A percentile compares a stretch with the other conserved stretches of the same genome.
Conservation (phyloP, 2,329 filamentous ascomycete species). For the Phialemoniopsis sp. region DNA sequence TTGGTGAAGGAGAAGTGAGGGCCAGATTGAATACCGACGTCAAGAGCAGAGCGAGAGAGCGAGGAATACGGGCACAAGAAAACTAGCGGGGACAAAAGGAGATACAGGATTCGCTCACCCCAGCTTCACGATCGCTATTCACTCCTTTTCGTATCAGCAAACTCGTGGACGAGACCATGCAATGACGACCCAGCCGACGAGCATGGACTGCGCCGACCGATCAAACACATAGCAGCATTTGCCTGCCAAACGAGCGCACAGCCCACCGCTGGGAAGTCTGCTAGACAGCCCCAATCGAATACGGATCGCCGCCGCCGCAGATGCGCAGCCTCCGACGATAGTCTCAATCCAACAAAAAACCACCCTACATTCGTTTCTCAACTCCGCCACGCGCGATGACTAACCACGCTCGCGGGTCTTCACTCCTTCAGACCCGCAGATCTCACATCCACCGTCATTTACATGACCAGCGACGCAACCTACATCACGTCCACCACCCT, state of each 20-base stretch:
- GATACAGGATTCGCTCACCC: too few relatives aligned
- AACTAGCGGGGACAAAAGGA: too few relatives aligned
- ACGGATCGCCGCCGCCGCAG: slow-evolving; percentile 10
- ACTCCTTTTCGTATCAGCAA: background rate
- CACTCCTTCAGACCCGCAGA: slow-evolving; percentile 42
- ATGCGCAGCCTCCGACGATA: background rate
- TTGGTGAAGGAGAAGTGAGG: slow-evolving; percentile 1
- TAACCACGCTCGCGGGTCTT: slow-evolving; percentile 39
- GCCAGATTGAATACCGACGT: too few relatives aligned
- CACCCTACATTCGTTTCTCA: slow-evolving; percentile 13
- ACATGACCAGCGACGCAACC: slow-evolving; percentile 21
- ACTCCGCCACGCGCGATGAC: slow-evolving; percentile 38
- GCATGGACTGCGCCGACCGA: slow-evolving; percentile 15
- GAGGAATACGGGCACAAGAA: too few relatives aligned
- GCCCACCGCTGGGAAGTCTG: slow-evolving; percentile 4
- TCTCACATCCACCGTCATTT: slow-evolving; percentile 25
- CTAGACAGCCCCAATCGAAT: slow-evolving; percentile 8
- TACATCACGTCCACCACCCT: slow-evolving; percentile 15
- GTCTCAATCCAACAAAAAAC: background rate
- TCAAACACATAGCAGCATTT: slow-evolving; percentile 6
- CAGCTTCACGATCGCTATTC: too few relatives aligned
- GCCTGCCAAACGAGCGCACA: slow-evolving; percentile 9
- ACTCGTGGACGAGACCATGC: slow-evolving; percentile 8
- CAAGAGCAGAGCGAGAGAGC: slow-evolving; percentile 2
- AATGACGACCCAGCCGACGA: slow-evolving; percentile 11